Base-by-base conservation (phyloP, 2,329 filamentous ascomycete species). In the Venturia pyrina region DNA sequence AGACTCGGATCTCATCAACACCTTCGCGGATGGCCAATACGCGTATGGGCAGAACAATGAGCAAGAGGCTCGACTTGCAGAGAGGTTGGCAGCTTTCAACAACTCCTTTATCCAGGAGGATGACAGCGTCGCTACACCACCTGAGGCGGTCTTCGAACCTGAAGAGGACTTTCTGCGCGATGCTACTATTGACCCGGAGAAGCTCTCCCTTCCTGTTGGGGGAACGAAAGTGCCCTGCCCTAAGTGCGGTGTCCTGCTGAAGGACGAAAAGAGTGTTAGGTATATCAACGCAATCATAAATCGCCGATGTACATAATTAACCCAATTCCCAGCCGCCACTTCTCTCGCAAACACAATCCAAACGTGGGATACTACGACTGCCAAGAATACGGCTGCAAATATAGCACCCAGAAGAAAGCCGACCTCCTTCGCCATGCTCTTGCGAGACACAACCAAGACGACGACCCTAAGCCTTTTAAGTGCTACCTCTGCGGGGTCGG, bases 231-330 rank as follows among this genome's bases (percentile, higher is more conserved):
- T 59, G 1, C 53, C 53, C 8, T 59, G 53, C 28, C 53, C 53
- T 1, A 21, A 13, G 10, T 59, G 53, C 10, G 32, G 32, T 10
- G 5, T 6, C 28, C 7, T 37, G 15, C 17, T 59, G 15, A 59
- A 59, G 32, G 53, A 59, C 53, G 15, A 59, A n/a, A 59, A 59
- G 17, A 59, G 53, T n/a, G 28, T 59, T 3, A 59, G 53, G 53
- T 59, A 8, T 3, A 15, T 59, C 3, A 10, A 17, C 28, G 21
- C 17, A 13, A n/a, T n/a, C 24, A 6, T 10, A 5, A 3, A 37
- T 37, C 32, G 5, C 19, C 8, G 0, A 21, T 3, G 1, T 37
- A 19, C 28, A 2, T n/a, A 34, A 32, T 32, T 59, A n/a, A 59
- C 17, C 13, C 5, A n/a, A 4, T 3, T 19, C 15, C 1, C 5